phyloP scores from a whole-genome alignment of 768 basidiomycete genomes.

The Hypholoma fasciculare region DNA sequence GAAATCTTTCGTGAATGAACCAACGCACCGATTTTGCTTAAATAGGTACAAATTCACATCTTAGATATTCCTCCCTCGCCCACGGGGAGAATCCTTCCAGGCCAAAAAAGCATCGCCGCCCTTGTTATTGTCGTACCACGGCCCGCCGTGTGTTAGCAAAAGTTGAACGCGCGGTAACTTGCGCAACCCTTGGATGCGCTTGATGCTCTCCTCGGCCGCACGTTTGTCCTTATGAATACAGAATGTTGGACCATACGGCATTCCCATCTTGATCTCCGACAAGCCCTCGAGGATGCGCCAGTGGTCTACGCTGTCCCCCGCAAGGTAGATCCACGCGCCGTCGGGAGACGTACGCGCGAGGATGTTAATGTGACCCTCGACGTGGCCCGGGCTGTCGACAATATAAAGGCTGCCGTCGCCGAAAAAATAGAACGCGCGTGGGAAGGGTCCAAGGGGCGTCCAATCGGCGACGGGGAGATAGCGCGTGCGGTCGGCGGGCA shows the following conservation, averaged over 20 bases:
- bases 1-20: too few species aligned
- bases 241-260: slow-evolving; percentile 22
- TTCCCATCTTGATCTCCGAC: slow-evolving; percentile 33
- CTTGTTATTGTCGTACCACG: slow-evolving; percentile 50
- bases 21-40: too few species aligned
- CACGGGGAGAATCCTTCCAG: slow-evolving; percentile 27
- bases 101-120: slow-evolving; percentile 46
- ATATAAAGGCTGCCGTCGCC: slow-evolving; percentile 61
- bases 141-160: slow-evolving; percentile 52
- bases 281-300: slow-evolving; percentile 48
- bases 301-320: slow-evolving; percentile 57
- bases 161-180: slow-evolving; percentile 40
- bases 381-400: slow-evolving; percentile 57
- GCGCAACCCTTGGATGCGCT: slow-evolving; percentile 35
- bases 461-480: slow-evolving; percentile 35
- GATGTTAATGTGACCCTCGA: slow-evolving; percentile 53
- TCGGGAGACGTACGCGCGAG: slow-evolving; percentile 54
- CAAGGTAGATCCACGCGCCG: slow-evolving; percentile 57
- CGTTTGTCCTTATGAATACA: slow-evolving; percentile 47
- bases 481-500: slow-evolving; percentile 36
- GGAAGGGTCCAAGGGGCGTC: slow-evolving; percentile 49
- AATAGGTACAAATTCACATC: too few species aligned
- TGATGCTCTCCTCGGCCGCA: slow-evolving; percentile 41
- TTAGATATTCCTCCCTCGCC: too few species aligned
- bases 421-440: slow-evolving; percentile 50